These are phyloP conservation scores for Stephania cephalantha DNA, from an alignment of 164 flowering plant species.

Conservation along the genomic window DNA sequence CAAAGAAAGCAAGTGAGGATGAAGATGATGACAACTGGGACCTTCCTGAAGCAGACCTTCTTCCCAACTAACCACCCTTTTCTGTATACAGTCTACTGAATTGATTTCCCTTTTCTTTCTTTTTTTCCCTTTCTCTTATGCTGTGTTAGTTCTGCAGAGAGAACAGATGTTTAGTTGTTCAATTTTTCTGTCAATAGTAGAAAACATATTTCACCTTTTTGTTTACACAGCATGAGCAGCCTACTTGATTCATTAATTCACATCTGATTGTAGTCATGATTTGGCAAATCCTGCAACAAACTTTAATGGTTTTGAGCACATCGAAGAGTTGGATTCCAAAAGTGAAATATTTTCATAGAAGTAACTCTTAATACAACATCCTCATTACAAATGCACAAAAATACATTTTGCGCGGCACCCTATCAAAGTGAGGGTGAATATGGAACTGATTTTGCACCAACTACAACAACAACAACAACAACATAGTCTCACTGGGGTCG, in stretches of 20 bases:
- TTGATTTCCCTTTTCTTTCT: too few relatives aligned
- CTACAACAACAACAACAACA: too few relatives aligned
- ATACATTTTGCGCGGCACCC: too few relatives aligned
- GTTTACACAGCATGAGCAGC: neutral
- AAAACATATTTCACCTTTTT: neutral
- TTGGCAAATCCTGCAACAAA: too few relatives aligned
- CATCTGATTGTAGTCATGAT: too few relatives aligned
- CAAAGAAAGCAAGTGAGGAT: constrained; percentile 14
- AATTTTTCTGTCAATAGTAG: neutral
- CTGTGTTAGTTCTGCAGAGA: neutral
- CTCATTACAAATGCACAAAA: neutral
- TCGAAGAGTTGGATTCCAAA: too few relatives aligned
- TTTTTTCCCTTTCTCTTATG: neutral
- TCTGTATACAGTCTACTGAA: too few relatives aligned
- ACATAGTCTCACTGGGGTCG: too few relatives aligned
- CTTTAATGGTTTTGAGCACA: too few relatives aligned
- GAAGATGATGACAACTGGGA: constrained; percentile 40
- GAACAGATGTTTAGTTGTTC: neutral
- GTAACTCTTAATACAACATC: neutral
- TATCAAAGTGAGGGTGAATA: too few relatives aligned
- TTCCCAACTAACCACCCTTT: neutral
- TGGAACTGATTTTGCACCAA: too few relatives aligned
- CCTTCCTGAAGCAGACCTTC: constrained; percentile 12
- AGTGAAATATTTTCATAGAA: too few relatives aligned
- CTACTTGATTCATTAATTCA: neutral